Evolutionary conservation across 441 rosid species (phyloP), one percentile per base, ranked within the genome.

Genomic region (Sinapis alba): DNA sequence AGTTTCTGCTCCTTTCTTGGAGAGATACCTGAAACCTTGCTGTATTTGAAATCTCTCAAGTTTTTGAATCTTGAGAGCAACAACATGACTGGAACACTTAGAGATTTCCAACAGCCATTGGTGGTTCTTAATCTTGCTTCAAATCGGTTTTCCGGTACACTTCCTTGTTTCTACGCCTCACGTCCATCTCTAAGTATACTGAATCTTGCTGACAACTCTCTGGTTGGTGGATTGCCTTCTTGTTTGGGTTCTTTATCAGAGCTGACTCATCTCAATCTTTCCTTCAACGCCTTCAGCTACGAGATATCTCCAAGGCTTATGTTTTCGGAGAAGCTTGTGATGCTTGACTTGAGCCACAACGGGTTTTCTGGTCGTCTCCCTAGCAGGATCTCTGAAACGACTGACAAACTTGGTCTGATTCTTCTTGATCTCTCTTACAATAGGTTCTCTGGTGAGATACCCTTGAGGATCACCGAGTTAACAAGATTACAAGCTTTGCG

Each of bases 211-310:
- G 75, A 82, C 38, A 92, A 94, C 79, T 83, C 88, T 74, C 70
- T 94, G 26, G 72, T 86, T 56, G 97, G 97, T 61, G 98, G 98
- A 3, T 84, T 94, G 41, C 97, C 98, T 75, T 89, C 97, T 5
- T 92, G 98, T 82, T 83, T 94, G 36, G 86, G 90, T 65, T 86
- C 94, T 4, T 76, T 90, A 6, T 23, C 79, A 72, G 82, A 80
- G 30, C 62, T 94, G 80, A 80, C 77, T 0, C 88, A 83, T 81
- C 60, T 92, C 41, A 94, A 94, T 79, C 80, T 94, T 20, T 92
- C 97, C 0, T 82, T 61, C 58, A 94, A 92, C 75, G 86, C 68
- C 70, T 78, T 94, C 62, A 81, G 60, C 66, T 84, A 86, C 77
- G 89, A 82, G 71, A 77, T 94, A 66, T 87, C 98, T 58, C 97